phyloP scores from a whole-genome alignment of 2,329 filamentous ascomycete genomes.

The Neonectria neomacrospora region DNA sequence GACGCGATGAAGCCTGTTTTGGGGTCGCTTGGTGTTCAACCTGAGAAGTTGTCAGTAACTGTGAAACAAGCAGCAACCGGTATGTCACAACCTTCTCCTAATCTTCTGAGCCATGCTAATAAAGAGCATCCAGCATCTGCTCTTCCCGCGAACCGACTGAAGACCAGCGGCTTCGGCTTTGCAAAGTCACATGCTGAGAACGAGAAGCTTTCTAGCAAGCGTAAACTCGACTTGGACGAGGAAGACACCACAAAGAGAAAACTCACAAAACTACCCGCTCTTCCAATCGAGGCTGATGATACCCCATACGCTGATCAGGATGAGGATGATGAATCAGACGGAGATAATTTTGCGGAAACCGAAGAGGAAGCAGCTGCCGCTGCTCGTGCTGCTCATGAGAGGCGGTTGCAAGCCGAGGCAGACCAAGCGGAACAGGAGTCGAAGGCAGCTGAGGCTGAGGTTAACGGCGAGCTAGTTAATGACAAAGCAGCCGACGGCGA shows the following conservation, averaged over 20 bases:
- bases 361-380: slow-evolving; percentile 91
- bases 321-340: slow-evolving; percentile 78
- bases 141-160: slow-evolving; percentile 74
- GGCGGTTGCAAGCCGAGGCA: slow-evolving; percentile 69
- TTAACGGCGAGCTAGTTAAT: slow-evolving; percentile 43
- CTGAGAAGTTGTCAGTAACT: slow-evolving; percentile 48
- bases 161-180: slow-evolving; percentile 87
- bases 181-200: slow-evolving; percentile 72
- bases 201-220: slow-evolving; percentile 75
- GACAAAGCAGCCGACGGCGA: slow-evolving; percentile 42
- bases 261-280: slow-evolving; percentile 87
- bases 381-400: slow-evolving; percentile 85
- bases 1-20: slow-evolving; percentile 61
- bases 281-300: slow-evolving; percentile 73
- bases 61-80: slow-evolving; percentile 51
- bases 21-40: slow-evolving; percentile 58
- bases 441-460: slow-evolving; percentile 43
- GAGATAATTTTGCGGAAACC: slow-evolving; percentile 80
- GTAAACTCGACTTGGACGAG: slow-evolving; percentile 86
- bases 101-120: slow-evolving; percentile 38
- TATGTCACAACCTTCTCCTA: slow-evolving; percentile 42
- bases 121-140: slow-evolving; percentile 56
- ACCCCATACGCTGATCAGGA: slow-evolving; percentile 71
- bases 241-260: slow-evolving; percentile 89
- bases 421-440: slow-evolving; percentile 54